A percentile compares a stretch with the other conserved stretches of the same genome.
Conservation (phyloP, 1,139 yeast genomes). For the Hyphopichia wangnamkhiaoensis region DNA sequence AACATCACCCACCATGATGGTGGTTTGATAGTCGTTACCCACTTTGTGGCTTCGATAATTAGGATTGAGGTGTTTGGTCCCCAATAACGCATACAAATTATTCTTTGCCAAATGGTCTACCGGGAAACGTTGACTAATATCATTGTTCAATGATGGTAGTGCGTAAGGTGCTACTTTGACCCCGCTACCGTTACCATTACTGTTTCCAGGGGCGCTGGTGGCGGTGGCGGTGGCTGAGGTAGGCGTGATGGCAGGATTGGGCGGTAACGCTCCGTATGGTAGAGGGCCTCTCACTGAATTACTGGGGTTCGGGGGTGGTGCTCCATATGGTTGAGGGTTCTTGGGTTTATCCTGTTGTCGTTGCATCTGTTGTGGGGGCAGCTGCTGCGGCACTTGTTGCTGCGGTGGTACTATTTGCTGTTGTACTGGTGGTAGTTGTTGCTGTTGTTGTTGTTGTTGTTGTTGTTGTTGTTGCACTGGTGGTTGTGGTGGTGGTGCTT, state of each 20-base stretch:
- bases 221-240: not conserved
- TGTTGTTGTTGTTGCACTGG: too few relatives aligned
- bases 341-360: not conserved
- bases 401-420: not conserved
- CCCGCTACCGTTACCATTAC: not conserved
- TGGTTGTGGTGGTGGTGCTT: not conserved
- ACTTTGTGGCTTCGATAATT: constrained; percentile 19
- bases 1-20: constrained; percentile 26
- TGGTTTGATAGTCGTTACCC: constrained; percentile 22
- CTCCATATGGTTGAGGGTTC: constrained; percentile 10
- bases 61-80: constrained; percentile 22
- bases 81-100: constrained; percentile 27
- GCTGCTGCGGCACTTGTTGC: not conserved
- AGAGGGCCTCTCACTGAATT: constrained; percentile 1
- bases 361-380: constrained; percentile 1
- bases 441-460: not conserved
- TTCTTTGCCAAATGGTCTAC: constrained; percentile 26
- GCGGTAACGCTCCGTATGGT: constrained; percentile 6
- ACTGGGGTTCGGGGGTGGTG: constrained; percentile 9
- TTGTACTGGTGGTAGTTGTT: not conserved
- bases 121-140: constrained; percentile 1
- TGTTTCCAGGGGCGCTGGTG: constrained; percentile 2
- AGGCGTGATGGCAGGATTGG: constrained; percentile 3
- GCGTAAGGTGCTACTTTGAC: not conserved
- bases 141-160: constrained; percentile 4